These are phyloP conservation scores for Phialocephala sp. DNA, from an alignment of 2,329 filamentous ascomycete species.

Conservation along the genomic window DNA sequence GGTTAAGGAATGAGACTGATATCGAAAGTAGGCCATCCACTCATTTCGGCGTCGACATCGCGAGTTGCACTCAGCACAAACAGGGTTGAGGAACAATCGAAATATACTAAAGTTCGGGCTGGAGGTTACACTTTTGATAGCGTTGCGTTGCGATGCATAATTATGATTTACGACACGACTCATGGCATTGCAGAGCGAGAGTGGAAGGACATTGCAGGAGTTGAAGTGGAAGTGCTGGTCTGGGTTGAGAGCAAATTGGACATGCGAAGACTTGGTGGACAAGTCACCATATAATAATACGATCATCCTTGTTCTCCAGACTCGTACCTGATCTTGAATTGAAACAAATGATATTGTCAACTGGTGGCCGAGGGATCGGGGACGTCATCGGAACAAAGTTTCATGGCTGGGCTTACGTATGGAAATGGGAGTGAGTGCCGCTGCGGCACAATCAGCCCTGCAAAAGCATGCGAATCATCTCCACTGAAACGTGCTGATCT, in stretches of 20 bases:
- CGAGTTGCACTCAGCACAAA: neutral
- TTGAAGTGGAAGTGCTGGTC: neutral
- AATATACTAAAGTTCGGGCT: neutral
- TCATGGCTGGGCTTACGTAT: slow-evolving; percentile 7
- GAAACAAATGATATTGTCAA: neutral
- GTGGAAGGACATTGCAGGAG: neutral
- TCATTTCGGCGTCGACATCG: neutral
- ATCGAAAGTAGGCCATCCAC: neutral
- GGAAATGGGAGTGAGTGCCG: neutral
- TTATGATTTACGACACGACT: slow-evolving; percentile 6
- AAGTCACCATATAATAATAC: neutral
- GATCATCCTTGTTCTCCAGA: neutral
- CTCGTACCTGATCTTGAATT: neutral
- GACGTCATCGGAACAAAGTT: slow-evolving; percentile 5
- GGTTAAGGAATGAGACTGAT: slow-evolving; percentile 5
- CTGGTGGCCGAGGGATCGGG: neutral
- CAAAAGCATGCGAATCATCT: slow-evolving; percentile 15
- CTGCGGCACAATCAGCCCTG: slow-evolving; percentile 10
- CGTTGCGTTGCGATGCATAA: neutral
- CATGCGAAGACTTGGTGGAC: neutral
- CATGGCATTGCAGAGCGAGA: neutral
- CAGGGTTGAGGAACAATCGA: neutral
- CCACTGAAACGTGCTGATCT: slow-evolving; percentile 4
- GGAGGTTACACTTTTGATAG: neutral
- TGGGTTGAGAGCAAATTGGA: neutral